A percentile compares a stretch with the other conserved stretches of the same genome.
Conservation (phyloP, 225 moss, liverwort and hornwort genomes). For the Sphagnum tenellum region DNA sequence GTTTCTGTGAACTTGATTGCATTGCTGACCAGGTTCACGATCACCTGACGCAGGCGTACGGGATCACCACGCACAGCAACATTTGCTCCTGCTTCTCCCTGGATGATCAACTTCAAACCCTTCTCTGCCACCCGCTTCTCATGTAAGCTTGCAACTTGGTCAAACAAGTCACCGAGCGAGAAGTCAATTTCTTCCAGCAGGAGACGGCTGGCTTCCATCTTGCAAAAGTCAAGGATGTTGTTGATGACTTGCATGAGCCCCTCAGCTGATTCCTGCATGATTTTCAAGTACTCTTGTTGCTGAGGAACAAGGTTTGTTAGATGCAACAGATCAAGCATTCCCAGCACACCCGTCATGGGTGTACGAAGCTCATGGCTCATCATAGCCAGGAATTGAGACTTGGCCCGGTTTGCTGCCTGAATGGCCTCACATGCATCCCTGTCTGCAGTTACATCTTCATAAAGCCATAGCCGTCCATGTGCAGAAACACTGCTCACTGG, state of each 20-base stretch:
- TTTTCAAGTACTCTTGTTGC: slow-evolving; percentile 66
- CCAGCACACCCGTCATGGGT: slow-evolving; percentile 94
- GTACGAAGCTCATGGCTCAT: slow-evolving; percentile 97
- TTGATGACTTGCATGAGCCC: slow-evolving; percentile 93
- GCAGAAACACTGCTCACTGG: slow-evolving; percentile 62
- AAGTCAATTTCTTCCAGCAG: slow-evolving; percentile 85
- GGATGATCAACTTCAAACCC: slow-evolving; percentile 38
- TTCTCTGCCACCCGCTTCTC: slow-evolving; percentile 54
- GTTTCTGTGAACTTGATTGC: slow-evolving; percentile 70
- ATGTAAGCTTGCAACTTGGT: slow-evolving; percentile 60
- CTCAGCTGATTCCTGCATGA: slow-evolving; percentile 95
- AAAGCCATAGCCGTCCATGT: slow-evolving; percentile 88
- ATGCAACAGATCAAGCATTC: slow-evolving; percentile 83
- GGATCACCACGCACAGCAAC: slow-evolving; percentile 76
- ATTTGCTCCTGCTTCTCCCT: slow-evolving; percentile 23
- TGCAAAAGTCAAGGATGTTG: slow-evolving; percentile 87
- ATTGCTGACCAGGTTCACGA: slow-evolving; percentile 72
- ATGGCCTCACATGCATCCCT: slow-evolving; percentile 71
- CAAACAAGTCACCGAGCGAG: slow-evolving; percentile 60
- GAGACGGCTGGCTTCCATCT: slow-evolving; percentile 89
- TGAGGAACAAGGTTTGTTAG: slow-evolving; percentile 59
- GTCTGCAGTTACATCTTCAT: slow-evolving; percentile 66
- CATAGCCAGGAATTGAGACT: slow-evolving; percentile 93
- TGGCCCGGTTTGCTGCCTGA: slow-evolving; percentile 61
- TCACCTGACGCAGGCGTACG: slow-evolving; percentile 82